A percentile compares a stretch with the other conserved stretches of the same genome.
Evolutionary conservation across 805 yeast species (phyloP).

Genomic region (Suhomyces xylopsoci): DNA sequence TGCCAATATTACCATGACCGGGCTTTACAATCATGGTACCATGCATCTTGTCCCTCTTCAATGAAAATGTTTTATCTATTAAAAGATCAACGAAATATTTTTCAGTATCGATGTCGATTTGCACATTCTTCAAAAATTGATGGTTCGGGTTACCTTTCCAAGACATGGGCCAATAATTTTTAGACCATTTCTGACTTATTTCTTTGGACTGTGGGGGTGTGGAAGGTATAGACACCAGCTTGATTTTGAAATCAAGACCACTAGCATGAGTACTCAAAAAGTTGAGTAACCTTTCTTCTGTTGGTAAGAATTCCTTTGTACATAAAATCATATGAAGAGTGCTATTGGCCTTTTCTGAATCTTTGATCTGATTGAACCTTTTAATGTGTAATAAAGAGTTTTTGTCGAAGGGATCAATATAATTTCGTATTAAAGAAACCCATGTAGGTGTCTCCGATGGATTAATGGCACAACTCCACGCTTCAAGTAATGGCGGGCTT

Average conservation of each 20-base stretch:
- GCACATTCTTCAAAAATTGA: conserved; percentile 59
- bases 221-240: background rate
- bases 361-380: conserved; percentile 43
- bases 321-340: conserved; percentile 46
- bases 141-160: conserved; percentile 92
- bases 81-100: conserved; percentile 7
- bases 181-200: conserved; percentile 63
- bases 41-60: conserved; percentile 16
- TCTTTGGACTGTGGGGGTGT: conserved; percentile 66
- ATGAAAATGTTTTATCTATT: background rate
- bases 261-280: background rate
- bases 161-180: conserved; percentile 75
- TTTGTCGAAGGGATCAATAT: conserved; percentile 24
- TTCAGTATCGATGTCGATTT: conserved; percentile 47
- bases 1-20: conserved; percentile 20
- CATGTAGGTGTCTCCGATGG: conserved; percentile 35
- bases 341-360: background rate
- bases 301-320: conserved; percentile 31
- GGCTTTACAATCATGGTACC: conserved; percentile 68
- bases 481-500: conserved; percentile 29
- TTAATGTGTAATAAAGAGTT: conserved; percentile 46
- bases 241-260: background rate
- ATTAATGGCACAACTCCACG: conserved; percentile 48
- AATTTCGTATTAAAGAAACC: conserved; percentile 24
- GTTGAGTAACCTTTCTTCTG: conserved; percentile 16